phyloP scores from a whole-genome alignment of 192 early-diverging fungal species.

The Linnemannia zychae region DNA sequence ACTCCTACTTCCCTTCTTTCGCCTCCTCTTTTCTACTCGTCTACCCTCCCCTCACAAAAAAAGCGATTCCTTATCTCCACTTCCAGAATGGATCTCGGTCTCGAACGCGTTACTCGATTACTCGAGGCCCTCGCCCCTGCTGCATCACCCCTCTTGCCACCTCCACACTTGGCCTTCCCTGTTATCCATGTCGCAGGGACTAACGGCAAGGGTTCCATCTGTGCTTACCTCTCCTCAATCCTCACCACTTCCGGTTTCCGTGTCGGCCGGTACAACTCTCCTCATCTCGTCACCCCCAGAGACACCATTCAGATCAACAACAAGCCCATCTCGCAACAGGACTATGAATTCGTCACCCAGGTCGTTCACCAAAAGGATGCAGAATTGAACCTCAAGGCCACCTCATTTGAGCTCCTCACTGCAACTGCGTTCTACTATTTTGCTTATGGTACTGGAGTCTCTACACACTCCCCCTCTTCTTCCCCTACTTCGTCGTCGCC shows the following conservation, averaged over 20 bases:
- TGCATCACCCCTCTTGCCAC: neutral
- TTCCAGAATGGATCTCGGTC: constrained; percentile 65
- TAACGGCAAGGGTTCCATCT: constrained; percentile 90
- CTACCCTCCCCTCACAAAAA: neutral
- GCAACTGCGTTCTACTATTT: constrained; percentile 71
- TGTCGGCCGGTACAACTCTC: constrained; percentile 91
- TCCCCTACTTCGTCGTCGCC: neutral
- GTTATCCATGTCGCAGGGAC: constrained; percentile 87
- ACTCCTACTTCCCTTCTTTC: neutral
- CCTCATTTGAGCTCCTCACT: constrained; percentile 79
- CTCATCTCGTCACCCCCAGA: constrained; percentile 90
- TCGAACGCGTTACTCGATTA: constrained; percentile 62
- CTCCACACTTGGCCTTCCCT: constrained; percentile 60
- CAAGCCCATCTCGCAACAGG: constrained; percentile 72
- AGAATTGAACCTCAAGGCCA: constrained; percentile 56
- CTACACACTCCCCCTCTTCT: constrained; percentile 21
- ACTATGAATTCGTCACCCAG: constrained; percentile 84
- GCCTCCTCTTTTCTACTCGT: too few relatives aligned
- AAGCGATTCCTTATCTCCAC: neutral
- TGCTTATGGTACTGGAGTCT: constrained; percentile 79
- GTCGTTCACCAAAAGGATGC: constrained; percentile 66
- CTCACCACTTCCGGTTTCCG: constrained; percentile 65
- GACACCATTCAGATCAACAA: constrained; percentile 96
- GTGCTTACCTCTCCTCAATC: constrained; percentile 83
- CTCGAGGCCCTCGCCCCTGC: constrained; percentile 49